Evolutionary conservation across 495 filamentous ascomycete genomes (phyloP), one percentile per base, ranked within the genome.

Genomic region (Parachaetomium inaequale): DNA sequence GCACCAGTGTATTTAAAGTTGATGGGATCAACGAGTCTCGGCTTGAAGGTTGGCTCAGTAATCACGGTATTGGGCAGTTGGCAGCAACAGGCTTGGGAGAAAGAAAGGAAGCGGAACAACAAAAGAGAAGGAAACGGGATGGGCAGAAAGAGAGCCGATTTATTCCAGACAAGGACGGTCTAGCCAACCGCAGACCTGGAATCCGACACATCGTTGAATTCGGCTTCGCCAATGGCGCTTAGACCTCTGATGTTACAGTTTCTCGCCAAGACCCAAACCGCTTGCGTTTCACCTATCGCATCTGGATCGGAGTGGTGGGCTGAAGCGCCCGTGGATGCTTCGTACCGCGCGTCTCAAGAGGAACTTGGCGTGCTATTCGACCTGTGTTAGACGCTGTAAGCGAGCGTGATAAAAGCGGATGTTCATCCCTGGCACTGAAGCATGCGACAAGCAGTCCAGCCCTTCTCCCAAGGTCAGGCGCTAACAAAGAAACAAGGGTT

Each of bases 291-390:
- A 28, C 11, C 15, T 28, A 6, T 46, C 8, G n/a, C 32, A n/a
- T 23, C 19, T n/a, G 12, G 47, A 29, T 50, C 25, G 26, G 40
- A 46, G 47, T 51, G 47, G 25, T 23, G 14, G 26, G 11, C 29
- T 19, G 50, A 53, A 53, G 50, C 29, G 29, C 50, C n/a, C 15
- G 50, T 34, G 50, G 50, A 50, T 40, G 12, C n/a, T n/a, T n/a
- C n/a, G n/a, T 17, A 43, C 46, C 23, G 26, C 25, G 25, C 25
- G 43, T 46, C 43, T 25, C 21, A 19, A 7, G 43, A 19, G n/a
- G 17, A 4, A 46, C 8, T 46, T 23, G 43, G 36, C 36, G 17
- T 40, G 14, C 36, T 40, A 40, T 40, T 40, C 36, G 36, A 40
- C 17, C 12, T 1, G 19, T 23, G 43, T 23, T 50, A 50, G 46